These are phyloP conservation scores for Suillus plorans DNA, from an alignment of 768 basidiomycete genomes.

Conservation along the genomic window DNA sequence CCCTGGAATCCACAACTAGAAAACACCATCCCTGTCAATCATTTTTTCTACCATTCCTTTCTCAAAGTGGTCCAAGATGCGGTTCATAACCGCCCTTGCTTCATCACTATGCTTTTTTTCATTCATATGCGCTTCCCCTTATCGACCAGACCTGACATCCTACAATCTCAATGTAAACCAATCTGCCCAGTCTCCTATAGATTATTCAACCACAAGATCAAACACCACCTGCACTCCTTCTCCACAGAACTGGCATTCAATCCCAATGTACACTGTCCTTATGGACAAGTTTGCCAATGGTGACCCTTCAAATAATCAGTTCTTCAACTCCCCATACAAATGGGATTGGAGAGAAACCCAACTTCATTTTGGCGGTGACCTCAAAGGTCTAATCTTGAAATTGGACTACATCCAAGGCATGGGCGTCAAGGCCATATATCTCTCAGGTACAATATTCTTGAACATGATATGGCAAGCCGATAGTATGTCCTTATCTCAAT, in stretches of 20 bases:
- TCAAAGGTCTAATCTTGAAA: slow-evolving; percentile 69
- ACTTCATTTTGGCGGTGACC: slow-evolving; percentile 86
- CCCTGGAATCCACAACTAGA: background rate
- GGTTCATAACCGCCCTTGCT: slow-evolving; percentile 42
- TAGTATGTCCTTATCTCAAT: slow-evolving; percentile 44
- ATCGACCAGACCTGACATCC: slow-evolving; percentile 58
- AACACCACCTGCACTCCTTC: slow-evolving; percentile 74
- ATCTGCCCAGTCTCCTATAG: slow-evolving; percentile 60
- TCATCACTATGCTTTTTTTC: slow-evolving; percentile 26
- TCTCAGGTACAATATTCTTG: slow-evolving; percentile 89
- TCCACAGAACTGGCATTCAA: slow-evolving; percentile 83
- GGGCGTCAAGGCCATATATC: slow-evolving; percentile 83
- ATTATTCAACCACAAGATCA: slow-evolving; percentile 62
- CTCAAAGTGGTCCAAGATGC: slow-evolving; percentile 33
- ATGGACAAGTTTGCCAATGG: slow-evolving; percentile 95
- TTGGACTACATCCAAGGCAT: slow-evolving; percentile 90
- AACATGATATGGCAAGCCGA: slow-evolving; percentile 98
- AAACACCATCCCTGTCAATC: background rate
- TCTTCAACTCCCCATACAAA: slow-evolving; percentile 76
- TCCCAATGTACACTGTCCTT: slow-evolving; percentile 80
- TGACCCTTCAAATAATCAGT: slow-evolving; percentile 90
- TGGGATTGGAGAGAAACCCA: slow-evolving; percentile 88
- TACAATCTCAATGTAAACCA: slow-evolving; percentile 83
- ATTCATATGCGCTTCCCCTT: slow-evolving; percentile 60
- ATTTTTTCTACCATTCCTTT: background rate